phyloP scores from a whole-genome alignment of 495 filamentous ascomycete species.

The Neurospora sp. region DNA sequence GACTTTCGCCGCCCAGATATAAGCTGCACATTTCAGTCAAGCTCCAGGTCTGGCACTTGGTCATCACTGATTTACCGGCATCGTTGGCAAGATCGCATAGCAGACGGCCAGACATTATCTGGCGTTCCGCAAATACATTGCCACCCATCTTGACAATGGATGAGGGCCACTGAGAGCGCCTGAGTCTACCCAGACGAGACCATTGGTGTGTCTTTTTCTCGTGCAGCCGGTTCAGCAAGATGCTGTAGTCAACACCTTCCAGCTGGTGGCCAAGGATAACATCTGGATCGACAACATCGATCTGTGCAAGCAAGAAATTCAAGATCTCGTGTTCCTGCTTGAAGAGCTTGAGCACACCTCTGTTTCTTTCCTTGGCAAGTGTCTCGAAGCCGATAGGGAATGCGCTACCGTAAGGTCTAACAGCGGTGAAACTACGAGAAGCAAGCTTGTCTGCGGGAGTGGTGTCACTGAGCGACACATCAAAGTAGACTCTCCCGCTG shows the following conservation, averaged over 20 bases:
- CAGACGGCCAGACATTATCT: constrained; percentile 78
- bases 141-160: constrained; percentile 76
- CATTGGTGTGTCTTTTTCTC: constrained; percentile 87
- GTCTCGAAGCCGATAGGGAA: constrained; percentile 82
- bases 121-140: constrained; percentile 85
- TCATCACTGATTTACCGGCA: constrained; percentile 94
- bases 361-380: constrained; percentile 48
- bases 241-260: constrained; percentile 91
- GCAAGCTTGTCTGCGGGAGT: constrained; percentile 79
- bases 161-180: constrained; percentile 76
- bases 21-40: constrained; percentile 93
- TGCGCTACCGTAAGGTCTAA: constrained; percentile 64
- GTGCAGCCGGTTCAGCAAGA: constrained; percentile 75
- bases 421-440: constrained; percentile 81
- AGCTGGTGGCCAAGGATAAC: constrained; percentile 91
- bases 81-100: constrained; percentile 94
- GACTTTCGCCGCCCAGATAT: constrained; percentile 59
- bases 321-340: constrained; percentile 75
- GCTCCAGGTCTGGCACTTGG: constrained; percentile 94
- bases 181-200: constrained; percentile 82
- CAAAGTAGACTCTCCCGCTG: constrained; percentile 84
- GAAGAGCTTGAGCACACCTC: constrained; percentile 64
- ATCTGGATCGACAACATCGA: constrained; percentile 84
- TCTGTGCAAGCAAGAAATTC: constrained; percentile 76
- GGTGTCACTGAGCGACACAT: constrained; percentile 78